These are phyloP conservation scores for Colletotrichum caudatum DNA, from an alignment of 2,329 filamentous ascomycete species.

Conservation along the genomic window DNA sequence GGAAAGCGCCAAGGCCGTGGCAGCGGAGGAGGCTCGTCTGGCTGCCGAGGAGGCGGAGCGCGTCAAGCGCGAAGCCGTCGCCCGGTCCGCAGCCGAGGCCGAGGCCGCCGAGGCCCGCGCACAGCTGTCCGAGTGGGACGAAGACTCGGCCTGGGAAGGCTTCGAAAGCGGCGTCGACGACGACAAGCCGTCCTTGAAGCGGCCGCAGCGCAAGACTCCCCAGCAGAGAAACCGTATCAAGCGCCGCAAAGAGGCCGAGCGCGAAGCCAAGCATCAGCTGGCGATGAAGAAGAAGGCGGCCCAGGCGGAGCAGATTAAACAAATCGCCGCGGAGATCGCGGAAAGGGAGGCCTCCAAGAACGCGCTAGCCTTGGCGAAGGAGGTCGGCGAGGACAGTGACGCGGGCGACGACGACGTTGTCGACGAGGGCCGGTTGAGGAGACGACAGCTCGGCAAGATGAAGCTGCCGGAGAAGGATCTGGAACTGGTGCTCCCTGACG, in stretches of 20 bases:
- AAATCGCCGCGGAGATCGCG: constrained; percentile 73
- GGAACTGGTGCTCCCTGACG: constrained; percentile 83
- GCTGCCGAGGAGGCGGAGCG: constrained; percentile 75
- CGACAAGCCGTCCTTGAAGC: constrained; percentile 65
- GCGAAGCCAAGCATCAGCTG: constrained; percentile 78
- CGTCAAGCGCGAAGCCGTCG: constrained; percentile 75
- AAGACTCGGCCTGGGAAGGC: constrained; percentile 92
- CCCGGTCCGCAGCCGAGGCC: constrained; percentile 77
- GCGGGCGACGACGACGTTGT: constrained; percentile 67
- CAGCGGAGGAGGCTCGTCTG: constrained; percentile 80
- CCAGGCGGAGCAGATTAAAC: constrained; percentile 78
- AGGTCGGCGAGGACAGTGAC: constrained; percentile 49
- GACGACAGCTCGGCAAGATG: constrained; percentile 79
- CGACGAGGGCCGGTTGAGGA: constrained; percentile 74
- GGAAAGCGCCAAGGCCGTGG: constrained; percentile 83
- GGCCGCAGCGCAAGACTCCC: constrained; percentile 86
- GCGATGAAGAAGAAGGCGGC: constrained; percentile 79
- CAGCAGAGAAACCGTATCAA: constrained; percentile 89
- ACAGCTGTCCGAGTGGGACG: constrained; percentile 78
- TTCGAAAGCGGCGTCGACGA: constrained; percentile 86
- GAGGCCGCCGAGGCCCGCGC: constrained; percentile 78
- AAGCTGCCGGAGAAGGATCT: constrained; percentile 82
- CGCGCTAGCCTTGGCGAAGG: constrained; percentile 55
- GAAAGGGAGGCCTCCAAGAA: constrained; percentile 64
- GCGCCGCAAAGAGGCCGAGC: constrained; percentile 88